Evolutionary conservation across 768 basidiomycete genomes (phyloP).

Genomic region (Leucosporidium yakuticum): DNA sequence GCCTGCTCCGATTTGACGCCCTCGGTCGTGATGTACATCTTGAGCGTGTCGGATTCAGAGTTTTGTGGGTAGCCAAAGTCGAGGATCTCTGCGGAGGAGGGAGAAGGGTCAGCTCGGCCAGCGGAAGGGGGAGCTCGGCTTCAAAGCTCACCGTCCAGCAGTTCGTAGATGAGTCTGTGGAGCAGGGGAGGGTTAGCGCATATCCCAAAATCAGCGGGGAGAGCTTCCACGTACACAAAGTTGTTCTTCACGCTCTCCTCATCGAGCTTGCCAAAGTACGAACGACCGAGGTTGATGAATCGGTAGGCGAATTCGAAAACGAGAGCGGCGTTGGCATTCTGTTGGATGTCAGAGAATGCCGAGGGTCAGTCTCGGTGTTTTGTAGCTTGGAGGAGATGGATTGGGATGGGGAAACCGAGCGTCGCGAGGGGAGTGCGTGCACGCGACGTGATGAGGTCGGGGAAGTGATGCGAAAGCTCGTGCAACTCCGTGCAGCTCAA

Average conservation of each 20-base stretch:
- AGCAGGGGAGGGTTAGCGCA: not conserved
- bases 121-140: not conserved
- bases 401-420: no score
- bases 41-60: slow-evolving; percentile 94
- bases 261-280: slow-evolving; percentile 97
- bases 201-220: not conserved
- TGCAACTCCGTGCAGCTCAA: not conserved
- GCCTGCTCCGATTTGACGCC: slow-evolving; percentile 82
- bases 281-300: slow-evolving; percentile 86
- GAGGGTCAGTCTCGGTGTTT: not conserved
- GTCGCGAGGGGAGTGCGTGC: no score
- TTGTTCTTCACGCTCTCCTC: slow-evolving; percentile 99
- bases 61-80: slow-evolving; percentile 99
- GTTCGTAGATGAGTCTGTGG: slow-evolving; percentile 73
- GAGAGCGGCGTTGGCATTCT: slow-evolving; percentile 90
- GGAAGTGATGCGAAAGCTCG: not conserved
- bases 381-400: no score
- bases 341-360: not conserved
- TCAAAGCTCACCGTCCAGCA: slow-evolving; percentile 71
- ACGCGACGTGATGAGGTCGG: not conserved
- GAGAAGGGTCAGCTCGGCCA: not conserved
- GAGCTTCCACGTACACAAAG: slow-evolving; percentile 55
- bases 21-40: slow-evolving; percentile 96
- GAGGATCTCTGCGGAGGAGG: slow-evolving; percentile 65
- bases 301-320: slow-evolving; percentile 98